Conservation (phyloP, 2,329 filamentous ascomycete species). For the Rutstroemia sp. region DNA sequence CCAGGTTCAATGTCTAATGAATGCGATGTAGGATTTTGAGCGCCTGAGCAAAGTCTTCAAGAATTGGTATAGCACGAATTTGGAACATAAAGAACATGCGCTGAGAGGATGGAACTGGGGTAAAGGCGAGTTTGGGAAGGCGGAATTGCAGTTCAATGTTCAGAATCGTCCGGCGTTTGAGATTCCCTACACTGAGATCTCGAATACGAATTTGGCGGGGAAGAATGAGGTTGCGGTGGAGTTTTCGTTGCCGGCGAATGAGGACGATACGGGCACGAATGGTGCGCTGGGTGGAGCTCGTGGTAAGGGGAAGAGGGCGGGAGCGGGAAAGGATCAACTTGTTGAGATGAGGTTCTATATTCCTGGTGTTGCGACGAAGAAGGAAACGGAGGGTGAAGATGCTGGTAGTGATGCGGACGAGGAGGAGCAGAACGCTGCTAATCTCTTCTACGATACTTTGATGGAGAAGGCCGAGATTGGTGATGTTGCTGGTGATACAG, state of each 20-base stretch:
- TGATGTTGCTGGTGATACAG: conserved; percentile 96
- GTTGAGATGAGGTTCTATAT: conserved; percentile 99
- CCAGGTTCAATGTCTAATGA: conserved; percentile 9
- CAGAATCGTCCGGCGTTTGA: conserved; percentile 96
- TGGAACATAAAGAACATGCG: conserved; percentile 90
- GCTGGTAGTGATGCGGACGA: conserved; percentile 55
- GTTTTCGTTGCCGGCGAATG: conserved; percentile 70
- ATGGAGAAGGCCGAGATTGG: conserved; percentile 99
- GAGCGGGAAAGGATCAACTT: conserved; percentile 82
- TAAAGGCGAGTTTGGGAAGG: conserved; percentile 93
- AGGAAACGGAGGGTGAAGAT: conserved; percentile 66
- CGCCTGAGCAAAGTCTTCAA: conserved; percentile 90
- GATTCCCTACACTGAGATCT: conserved; percentile 93
- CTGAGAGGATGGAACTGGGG: conserved; percentile 99
- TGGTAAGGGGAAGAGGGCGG: conserved; percentile 79
- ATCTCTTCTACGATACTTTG: conserved; percentile 94
- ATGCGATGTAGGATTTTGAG: conserved; percentile 63
- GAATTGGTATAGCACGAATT: conserved; percentile 91
- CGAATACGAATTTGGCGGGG: conserved; percentile 93
- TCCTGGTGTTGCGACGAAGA: conserved; percentile 78
- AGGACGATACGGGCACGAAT: conserved; percentile 65
- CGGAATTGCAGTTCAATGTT: conserved; percentile 92
- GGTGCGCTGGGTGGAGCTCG: conserved; percentile 65
- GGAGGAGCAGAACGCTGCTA: conserved; percentile 91
- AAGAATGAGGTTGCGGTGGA: conserved; percentile 98